Evolutionary conservation across 225 moss, liverwort and hornwort species (phyloP).

Genomic region (Physcomitrellopsis africana): DNA sequence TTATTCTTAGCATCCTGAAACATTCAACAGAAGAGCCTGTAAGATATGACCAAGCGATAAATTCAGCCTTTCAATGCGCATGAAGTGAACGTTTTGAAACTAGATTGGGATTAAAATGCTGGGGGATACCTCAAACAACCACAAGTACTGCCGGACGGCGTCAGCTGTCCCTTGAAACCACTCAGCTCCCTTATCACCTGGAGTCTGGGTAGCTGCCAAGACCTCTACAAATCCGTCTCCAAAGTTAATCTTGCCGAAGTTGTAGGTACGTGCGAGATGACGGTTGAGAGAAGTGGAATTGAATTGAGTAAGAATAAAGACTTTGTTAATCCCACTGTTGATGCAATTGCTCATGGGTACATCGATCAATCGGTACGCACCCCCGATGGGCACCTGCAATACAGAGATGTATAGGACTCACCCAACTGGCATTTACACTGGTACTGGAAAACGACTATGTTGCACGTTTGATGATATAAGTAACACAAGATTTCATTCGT

Average conservation of each 20-base stretch:
- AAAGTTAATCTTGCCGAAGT: conserved; percentile 42
- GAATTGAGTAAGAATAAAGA: conserved; percentile 51
- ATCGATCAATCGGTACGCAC: conserved; percentile 51
- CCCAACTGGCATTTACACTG: too few species aligned
- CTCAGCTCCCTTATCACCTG: conserved; percentile 65
- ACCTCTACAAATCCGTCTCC: conserved; percentile 55
- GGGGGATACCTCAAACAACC: conserved; percentile 71
- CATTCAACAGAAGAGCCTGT: too few species aligned
- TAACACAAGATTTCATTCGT: too few species aligned
- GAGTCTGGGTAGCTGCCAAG: conserved; percentile 82
- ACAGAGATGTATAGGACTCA: too few species aligned
- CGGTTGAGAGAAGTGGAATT: conserved; percentile 57
- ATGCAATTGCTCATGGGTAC: conserved; percentile 64
- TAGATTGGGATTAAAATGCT: not conserved
- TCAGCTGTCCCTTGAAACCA: conserved; percentile 95
- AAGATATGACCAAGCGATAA: too few species aligned
- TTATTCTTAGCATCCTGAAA: conserved; percentile 67
- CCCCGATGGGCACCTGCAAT: conserved; percentile 48
- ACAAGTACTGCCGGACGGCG: conserved; percentile 79
- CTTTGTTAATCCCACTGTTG: conserved; percentile 58
- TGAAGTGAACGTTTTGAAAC: not conserved
- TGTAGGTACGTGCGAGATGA: conserved; percentile 48
- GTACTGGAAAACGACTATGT: too few species aligned
- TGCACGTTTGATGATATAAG: too few species aligned
- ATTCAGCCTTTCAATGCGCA: too few species aligned